Conservation (phyloP, 164 flowering plant species). For the Echeveria elegans region DNA sequence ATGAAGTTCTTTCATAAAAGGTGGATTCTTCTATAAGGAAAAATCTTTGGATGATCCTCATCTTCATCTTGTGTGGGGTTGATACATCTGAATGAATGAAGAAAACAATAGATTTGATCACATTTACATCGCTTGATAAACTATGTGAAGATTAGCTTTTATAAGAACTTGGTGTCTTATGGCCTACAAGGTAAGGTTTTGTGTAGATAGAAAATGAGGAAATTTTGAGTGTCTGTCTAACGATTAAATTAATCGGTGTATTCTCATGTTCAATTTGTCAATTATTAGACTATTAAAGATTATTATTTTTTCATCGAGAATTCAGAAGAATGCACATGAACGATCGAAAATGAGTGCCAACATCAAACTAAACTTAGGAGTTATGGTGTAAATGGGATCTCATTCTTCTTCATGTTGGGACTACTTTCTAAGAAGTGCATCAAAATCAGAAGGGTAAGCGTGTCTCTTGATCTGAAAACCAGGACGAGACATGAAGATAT, state of each 20-base stretch:
- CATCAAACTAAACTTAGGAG: too few species aligned
- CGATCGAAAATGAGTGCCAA: too few species aligned
- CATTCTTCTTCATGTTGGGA: slow-evolving; percentile 4
- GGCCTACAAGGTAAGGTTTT: background rate
- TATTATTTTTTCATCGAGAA: too few species aligned
- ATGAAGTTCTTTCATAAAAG: background rate
- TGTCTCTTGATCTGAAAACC: slow-evolving; percentile 1
- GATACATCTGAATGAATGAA: background rate
- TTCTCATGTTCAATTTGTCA: too few species aligned
- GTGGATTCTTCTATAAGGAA: background rate
- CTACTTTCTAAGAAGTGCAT: slow-evolving; percentile 1
- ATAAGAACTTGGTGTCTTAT: background rate
- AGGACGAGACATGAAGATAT: background rate
- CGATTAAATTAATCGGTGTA: too few species aligned
- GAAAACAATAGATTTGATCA: background rate
- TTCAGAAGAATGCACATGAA: too few species aligned
- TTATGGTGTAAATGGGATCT: background rate
- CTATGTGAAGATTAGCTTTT: background rate
- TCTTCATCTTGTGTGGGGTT: background rate
- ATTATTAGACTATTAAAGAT: too few species aligned
- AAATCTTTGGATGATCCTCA: background rate
- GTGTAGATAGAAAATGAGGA: background rate
- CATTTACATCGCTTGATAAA: background rate
- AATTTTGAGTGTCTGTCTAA: too few species aligned
- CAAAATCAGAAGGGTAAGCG: slow-evolving; percentile 1